Evolutionary conservation across 108 stramenopile genomes (phyloP), one percentile per base, ranked within the genome.

Genomic region (Aurantiochytrium sp.): DNA sequence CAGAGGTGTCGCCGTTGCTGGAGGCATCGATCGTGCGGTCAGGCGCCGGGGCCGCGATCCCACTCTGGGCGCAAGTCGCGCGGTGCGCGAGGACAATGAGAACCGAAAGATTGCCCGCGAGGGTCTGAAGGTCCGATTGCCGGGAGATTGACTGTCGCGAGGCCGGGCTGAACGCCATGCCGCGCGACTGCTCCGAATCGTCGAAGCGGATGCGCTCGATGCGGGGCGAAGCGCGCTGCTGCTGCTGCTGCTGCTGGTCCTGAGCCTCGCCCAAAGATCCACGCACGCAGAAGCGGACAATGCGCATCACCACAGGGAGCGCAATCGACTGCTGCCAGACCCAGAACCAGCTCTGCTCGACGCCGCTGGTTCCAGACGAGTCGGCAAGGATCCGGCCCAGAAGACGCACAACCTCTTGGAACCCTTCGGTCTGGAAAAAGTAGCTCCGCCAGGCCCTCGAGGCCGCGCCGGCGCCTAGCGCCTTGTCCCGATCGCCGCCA

Each of bases 261-360:
- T n/a, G n/a, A n/a, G 73, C 3, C 8, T 24, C 73, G 73, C 21
- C 45, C 6, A 81, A 24, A 42, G 73, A 81, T 27, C 73, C 73
- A 1, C 73, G 39, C 4, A 81, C 73, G 24, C 73, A 81, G 30
- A 81, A 81, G 42, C 73, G 73, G 24, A 81, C 39, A 42, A 81
- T 81, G 50, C 73, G 73, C 73, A 81, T 48, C 6, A 81, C 3
- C 1, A 81, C 73, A 81, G 73, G 73, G 45, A 81, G 73, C 45
- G 73, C 73, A 6, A 81, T 24, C 6, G 42, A 27, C 73, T 81
- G 73, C 73, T 81, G 73, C 73, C 73, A 81, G 10, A 27, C 73
- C 73, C 73, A 81, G 45, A 39, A 81, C 73, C 73, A 81, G 15
- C 34, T 27, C 12, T 65, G 34, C 34, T 65, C 59, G 0, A 34